Percentiles rank a stretch among this genome's conserved stretches.
phyloP scores from a whole-genome alignment of 176 grass and related monocot species.

The Poa pratensis region DNA sequence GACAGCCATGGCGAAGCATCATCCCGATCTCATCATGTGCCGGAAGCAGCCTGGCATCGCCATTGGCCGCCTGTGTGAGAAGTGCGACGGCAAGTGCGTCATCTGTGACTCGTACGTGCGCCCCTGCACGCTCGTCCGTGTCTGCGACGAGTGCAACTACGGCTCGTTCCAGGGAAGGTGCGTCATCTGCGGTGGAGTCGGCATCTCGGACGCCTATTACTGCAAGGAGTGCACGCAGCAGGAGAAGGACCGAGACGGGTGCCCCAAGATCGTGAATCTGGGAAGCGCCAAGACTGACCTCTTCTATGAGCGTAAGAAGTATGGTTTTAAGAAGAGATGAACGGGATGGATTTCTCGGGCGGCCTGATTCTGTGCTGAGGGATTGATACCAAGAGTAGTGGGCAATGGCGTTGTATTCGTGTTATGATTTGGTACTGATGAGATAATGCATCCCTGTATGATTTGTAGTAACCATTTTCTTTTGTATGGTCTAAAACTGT shows the following conservation, averaged over 20 bases:
- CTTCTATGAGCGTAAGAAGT: constrained; percentile 77
- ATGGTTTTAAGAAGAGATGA: constrained; percentile 65
- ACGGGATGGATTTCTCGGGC: background rate
- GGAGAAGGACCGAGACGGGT: constrained; percentile 80
- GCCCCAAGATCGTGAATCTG: constrained; percentile 87
- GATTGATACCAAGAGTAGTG: background rate
- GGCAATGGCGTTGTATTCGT: background rate
- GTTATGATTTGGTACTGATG: constrained; percentile 5
- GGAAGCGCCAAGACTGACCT: constrained; percentile 89
- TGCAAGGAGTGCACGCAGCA: constrained; percentile 93
- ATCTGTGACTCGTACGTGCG: constrained; percentile 81
- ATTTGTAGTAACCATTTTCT: constrained; percentile 19
- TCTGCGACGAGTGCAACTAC: constrained; percentile 88
- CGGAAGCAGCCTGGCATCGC: constrained; percentile 82
- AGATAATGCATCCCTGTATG: background rate
- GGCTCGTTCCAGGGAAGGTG: constrained; percentile 89
- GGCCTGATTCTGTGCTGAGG: background rate
- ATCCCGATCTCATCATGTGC: constrained; percentile 93
- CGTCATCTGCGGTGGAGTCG: constrained; percentile 78
- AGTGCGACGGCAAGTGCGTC: constrained; percentile 82
- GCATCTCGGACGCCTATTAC: constrained; percentile 87
- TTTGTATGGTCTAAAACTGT: background rate
- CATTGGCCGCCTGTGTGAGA: constrained; percentile 75
- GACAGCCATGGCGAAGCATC: constrained; percentile 78
- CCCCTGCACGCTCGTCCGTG: constrained; percentile 73